These are phyloP conservation scores for Neurospora sp. DNA, from an alignment of 2,329 filamentous ascomycete genomes.

Conservation along the genomic window DNA sequence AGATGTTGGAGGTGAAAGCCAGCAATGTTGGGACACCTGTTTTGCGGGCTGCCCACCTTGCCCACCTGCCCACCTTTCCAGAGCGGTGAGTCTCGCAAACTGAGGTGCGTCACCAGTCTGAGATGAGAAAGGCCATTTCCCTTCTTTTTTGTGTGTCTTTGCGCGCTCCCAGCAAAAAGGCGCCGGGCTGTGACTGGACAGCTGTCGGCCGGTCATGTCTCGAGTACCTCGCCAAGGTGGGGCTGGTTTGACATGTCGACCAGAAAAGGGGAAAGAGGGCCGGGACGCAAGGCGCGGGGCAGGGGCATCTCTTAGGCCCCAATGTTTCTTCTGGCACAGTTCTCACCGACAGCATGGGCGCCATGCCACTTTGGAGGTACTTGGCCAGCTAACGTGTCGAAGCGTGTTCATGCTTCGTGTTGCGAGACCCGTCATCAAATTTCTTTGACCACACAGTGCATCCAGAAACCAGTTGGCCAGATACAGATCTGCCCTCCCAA, in stretches of 20 bases:
- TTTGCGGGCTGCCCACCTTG: not conserved
- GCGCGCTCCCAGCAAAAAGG: not conserved
- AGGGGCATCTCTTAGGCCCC: not conserved
- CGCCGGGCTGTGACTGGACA: slow-evolving; percentile 2
- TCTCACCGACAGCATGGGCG: not conserved
- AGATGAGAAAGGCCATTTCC: not conserved
- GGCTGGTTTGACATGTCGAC: slow-evolving; percentile 5
- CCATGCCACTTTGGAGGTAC: slow-evolving; percentile 1
- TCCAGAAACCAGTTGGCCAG: slow-evolving; percentile 1
- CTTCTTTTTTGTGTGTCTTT: not conserved
- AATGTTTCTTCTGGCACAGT: not conserved
- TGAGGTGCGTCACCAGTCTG: not conserved
- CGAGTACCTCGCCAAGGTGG: slow-evolving; percentile 5
- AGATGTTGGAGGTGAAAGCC: not conserved
- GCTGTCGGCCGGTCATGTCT: slow-evolving; percentile 2
- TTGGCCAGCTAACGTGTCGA: slow-evolving; percentile 1
- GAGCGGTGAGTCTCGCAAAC: slow-evolving; percentile 1
- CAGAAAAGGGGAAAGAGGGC: slow-evolving; percentile 1
- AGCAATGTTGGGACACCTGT: not conserved
- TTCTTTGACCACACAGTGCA: slow-evolving; percentile 3
- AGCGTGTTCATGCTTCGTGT: not conserved
- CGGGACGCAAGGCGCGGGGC: slow-evolving; percentile 3
- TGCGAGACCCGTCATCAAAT: slow-evolving; percentile 2
- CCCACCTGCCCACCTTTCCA: not conserved
- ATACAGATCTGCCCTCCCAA: slow-evolving; percentile 3